These are phyloP conservation scores for Yamadazyma phyllophila DNA, from an alignment of 805 yeast species.

Conservation along the genomic window DNA sequence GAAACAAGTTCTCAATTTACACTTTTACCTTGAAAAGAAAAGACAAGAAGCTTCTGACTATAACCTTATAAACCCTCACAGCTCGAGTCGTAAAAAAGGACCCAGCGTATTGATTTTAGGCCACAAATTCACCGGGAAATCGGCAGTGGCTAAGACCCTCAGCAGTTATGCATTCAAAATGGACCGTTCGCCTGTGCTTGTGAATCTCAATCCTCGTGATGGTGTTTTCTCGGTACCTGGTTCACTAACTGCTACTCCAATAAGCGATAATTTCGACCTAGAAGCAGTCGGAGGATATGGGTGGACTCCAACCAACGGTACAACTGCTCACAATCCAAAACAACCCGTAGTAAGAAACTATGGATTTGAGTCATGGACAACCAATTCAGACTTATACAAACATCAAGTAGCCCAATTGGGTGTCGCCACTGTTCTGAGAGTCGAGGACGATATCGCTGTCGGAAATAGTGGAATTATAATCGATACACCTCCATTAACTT, in stretches of 20 bases:
- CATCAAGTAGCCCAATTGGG: conserved; percentile 49
- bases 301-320: conserved; percentile 60
- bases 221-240: conserved; percentile 82
- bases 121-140: conserved; percentile 70
- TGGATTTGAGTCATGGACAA: conserved; percentile 62
- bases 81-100: conserved; percentile 24
- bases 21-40: conserved; percentile 67
- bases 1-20: conserved; percentile 62
- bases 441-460: conserved; percentile 47
- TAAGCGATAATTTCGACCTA: conserved; percentile 76
- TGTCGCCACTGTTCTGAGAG: conserved; percentile 45
- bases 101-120: conserved; percentile 78
- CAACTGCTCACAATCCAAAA: conserved; percentile 75
- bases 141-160: conserved; percentile 67
- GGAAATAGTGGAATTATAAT: conserved; percentile 59
- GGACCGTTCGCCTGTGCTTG: conserved; percentile 64
- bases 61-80: conserved; percentile 16
- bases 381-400: conserved; percentile 58
- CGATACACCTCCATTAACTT: conserved; percentile 68
- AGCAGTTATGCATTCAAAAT: conserved; percentile 74
- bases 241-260: conserved; percentile 75
- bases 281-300: conserved; percentile 74
- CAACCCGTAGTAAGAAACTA: conserved; percentile 83
- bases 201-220: conserved; percentile 73
- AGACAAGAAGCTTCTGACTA: conserved; percentile 32